Evolutionary conservation across 495 filamentous ascomycete genomes (phyloP), one percentile per base, ranked within the genome.

Genomic region (Cryomyces antarcticus): DNA sequence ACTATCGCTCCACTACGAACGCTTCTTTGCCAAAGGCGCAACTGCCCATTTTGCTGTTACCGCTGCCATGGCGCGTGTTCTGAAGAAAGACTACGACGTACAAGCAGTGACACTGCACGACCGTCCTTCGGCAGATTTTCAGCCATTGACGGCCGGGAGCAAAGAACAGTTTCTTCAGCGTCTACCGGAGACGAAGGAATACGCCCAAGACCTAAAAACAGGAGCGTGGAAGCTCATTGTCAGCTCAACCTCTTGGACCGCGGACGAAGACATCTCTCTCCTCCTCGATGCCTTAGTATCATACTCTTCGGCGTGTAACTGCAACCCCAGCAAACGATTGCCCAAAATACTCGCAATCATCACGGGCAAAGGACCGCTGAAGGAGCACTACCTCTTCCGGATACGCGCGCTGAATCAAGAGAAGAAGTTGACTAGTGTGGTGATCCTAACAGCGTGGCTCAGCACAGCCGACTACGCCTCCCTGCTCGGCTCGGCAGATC

Each of bases 221-320:
- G 74, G 75, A 1, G 59, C 59, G 4, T 71, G 67, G 34, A 72
- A 62, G 37, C 66, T 96, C 5, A 56, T 97, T 0, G 80, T 95
- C 34, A 93, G 83, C 62, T 82, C 82, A 31, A 97, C 89, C 0
- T 92, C 82, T 27, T 97, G 89, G 89, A 97, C 92, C 2, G 71
- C 84, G 0, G 89, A 97, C 57, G 89, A 97, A 60, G 89, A 97
- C 60, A 95, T 97, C 54, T 76, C 72, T 3, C 57, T 95, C 36
- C 68, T 97, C 5, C 82, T 97, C n/a, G 72, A 83, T 29, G 87
- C 86, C 1, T 65, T 97, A 6, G 67, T 77, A 17, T 58, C 59
- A 12, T 94, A 94, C 53, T 78, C 78, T 1, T 58, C 44, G 46
- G n/a, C n/a, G n/a, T n/a, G n/a, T n/a, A 59, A 67, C 9, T 36